Evolutionary conservation across 2,329 filamentous ascomycete genomes (phyloP), one percentile per base, ranked within the genome.

Genomic region (Fusarium kyushuense): DNA sequence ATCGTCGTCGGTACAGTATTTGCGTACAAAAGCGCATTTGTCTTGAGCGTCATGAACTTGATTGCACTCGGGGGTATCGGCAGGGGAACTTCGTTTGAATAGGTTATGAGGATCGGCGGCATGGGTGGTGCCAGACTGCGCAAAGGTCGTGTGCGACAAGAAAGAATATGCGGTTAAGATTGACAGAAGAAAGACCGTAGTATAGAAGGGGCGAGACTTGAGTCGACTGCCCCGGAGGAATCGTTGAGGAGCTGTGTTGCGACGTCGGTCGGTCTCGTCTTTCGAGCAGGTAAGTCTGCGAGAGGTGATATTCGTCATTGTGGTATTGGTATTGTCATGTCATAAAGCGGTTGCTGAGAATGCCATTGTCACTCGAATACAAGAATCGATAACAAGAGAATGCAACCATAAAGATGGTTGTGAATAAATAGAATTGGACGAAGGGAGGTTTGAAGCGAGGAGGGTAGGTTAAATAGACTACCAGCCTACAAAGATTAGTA

Each of bases 1-100:
- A 80, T 97, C 92, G 76, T 97, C 93, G 74, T 96, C 93, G 33
- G 86, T 84, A 79, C 96, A 99, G 78, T 97, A 92, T 58, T 85
- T 84, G 70, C 85, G 88, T 59, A 98, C 89, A 79, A 96, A 98
- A 71, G 89, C 89, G 82, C 96, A 99, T 81, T 97, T 89, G 77
- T 99, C 92, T 62, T 84, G 75, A 53, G 89, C 91, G 47, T 87
- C 80, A 78, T 96, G 93, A 56, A 99, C 93, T 33, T 92, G 82
- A 62, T 90, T 90, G 77, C 96, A 99, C 82, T 94, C 81, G 42
- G 71, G 73, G 48, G 79, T 70, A 47, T 75, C 73, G 43, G 72
- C n/a, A 35, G 65, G 42, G 59, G 63, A 62, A 49, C 67, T 72
- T 59, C 77, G 73, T 63, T 70, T 69, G 58, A 75, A 63, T 52